A percentile compares a stretch with the other conserved stretches of the same genome.
Conservation (phyloP, 768 basidiomycete species). For the Trametes gibbosa region DNA sequence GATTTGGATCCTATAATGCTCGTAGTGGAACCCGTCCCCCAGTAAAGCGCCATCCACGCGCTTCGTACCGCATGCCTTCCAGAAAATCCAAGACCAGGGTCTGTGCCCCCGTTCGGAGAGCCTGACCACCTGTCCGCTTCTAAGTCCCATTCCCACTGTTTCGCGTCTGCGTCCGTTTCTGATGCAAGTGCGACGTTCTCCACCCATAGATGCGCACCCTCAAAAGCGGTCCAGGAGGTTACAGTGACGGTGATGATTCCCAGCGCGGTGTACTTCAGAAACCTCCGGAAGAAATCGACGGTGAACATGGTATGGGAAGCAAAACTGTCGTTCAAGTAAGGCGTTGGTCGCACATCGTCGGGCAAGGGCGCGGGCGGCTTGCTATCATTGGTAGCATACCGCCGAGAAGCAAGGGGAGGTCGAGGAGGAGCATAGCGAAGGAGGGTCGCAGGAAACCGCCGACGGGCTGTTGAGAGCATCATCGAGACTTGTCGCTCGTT, state of each 20-base stretch:
- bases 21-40: constrained; percentile 48
- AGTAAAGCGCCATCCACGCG: constrained; percentile 71
- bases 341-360: background rate
- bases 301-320: constrained; percentile 37
- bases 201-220: constrained; percentile 60
- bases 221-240: constrained; percentile 48
- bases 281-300: constrained; percentile 43
- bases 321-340: constrained; percentile 32
- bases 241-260: constrained; percentile 42
- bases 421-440: constrained; percentile 1
- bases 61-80: constrained; percentile 61
- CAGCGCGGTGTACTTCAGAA: constrained; percentile 49
- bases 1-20: constrained; percentile 39
- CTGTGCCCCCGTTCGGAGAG: constrained; percentile 56
- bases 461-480: constrained; percentile 24
- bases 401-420: background rate
- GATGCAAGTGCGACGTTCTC: constrained; percentile 51
- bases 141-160: constrained; percentile 66
- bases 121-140: constrained; percentile 63
- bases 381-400: constrained; percentile 12
- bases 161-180: constrained; percentile 50
- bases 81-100: constrained; percentile 60
- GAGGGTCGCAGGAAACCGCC: constrained; percentile 11
- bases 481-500: constrained; percentile 5
- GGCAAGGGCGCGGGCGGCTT: constrained; percentile 12